Evolutionary conservation across 176 grass and related monocot species (phyloP), one percentile per base, ranked within the genome.

Genomic region (Stipa capillata): DNA sequence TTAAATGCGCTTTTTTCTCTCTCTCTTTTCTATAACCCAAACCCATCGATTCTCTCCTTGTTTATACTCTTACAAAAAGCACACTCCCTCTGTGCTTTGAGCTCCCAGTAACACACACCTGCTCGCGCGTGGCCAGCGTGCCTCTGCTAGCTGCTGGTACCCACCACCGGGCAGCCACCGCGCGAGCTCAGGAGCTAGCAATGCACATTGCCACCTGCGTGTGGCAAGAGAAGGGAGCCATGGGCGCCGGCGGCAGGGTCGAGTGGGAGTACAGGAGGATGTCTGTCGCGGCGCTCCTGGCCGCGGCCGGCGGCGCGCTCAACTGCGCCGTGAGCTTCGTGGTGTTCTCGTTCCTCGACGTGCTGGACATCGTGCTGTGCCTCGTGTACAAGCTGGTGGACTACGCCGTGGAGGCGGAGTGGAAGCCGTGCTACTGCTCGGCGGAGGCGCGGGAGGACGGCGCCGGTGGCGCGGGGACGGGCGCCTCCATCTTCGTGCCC

Each of bases 341-440:
- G 20, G 85, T 98, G n/a, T 98, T 98, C 90, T 98, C 95, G 41
- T 35, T 89, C 53, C 73, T 98, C 8, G 95, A 98, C 57, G 83
- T 93, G 13, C 80, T 98, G 50, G 95, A 98, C 80, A 72, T 94
- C 56, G 87, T 94, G 61, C 87, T 98, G 62, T 98, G 95, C 83
- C 20, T 90, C 4, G 95, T 94, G 29, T 98, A 94, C 88, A 98
- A 98, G 85, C 36, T 98, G 20, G 83, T 94, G 20, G 95, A 98
- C 58, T 94, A 98, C 60, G 83, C 85, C 18, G 79, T 90, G 33
- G 91, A 98, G 77, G 84, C 91, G 3, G 92, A 98, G 85, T 94
- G 95, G 95, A 98, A 91, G 89, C 58, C 89, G 11, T 98, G 95
- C 82, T 98, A 98, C 87, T 98, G 95, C 87, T 69, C 87, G 0